A percentile compares a stretch with the other conserved stretches of the same genome.
Evolutionary conservation across 2,329 filamentous ascomycete genomes (phyloP).

Genomic region (Alternaria sp.): DNA sequence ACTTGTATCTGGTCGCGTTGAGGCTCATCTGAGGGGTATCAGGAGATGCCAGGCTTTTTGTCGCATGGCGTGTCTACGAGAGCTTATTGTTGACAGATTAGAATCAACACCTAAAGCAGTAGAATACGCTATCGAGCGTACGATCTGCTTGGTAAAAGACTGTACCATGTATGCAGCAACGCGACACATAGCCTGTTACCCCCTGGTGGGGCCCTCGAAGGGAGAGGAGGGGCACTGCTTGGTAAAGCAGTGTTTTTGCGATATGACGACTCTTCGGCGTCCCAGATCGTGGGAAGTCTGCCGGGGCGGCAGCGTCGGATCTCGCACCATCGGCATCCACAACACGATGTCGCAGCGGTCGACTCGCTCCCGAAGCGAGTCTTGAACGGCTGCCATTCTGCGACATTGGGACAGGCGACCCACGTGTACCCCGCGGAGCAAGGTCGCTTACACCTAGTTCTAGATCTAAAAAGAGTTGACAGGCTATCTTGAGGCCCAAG

Average conservation of each 20-base stretch:
- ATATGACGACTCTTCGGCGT: neutral
- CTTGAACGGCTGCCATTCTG: neutral
- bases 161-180: neutral
- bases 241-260: neutral
- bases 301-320: neutral
- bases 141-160: neutral
- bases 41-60: neutral
- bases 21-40: neutral
- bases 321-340: neutral
- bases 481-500: slow-evolving; percentile 6
- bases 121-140: neutral
- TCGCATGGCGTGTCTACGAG: neutral
- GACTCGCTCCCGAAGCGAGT: neutral
- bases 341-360: neutral
- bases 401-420: neutral
- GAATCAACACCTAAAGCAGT: neutral
- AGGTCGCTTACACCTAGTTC: neutral
- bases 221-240: neutral
- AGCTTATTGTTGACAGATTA: neutral
- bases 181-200: neutral
- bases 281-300: neutral
- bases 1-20: neutral
- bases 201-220: neutral
- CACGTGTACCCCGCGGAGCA: neutral
- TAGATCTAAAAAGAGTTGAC: neutral